phyloP scores from a whole-genome alignment of 768 basidiomycete genomes.

The Boletales sp. region DNA sequence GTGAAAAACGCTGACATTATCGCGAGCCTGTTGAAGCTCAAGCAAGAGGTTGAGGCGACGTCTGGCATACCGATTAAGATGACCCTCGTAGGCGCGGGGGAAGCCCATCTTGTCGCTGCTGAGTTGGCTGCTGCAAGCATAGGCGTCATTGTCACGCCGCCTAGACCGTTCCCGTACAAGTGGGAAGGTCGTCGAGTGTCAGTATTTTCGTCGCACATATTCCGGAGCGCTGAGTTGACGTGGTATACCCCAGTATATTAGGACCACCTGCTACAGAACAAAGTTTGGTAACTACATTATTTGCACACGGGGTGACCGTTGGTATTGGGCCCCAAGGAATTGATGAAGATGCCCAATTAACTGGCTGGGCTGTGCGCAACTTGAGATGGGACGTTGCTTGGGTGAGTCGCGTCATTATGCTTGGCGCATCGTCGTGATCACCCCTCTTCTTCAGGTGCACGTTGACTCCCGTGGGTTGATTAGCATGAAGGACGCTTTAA shows the following conservation, averaged over 20 bases:
- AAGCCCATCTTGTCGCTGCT: slow-evolving; percentile 46
- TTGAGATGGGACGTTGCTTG: slow-evolving; percentile 84
- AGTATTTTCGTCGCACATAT: slow-evolving; percentile 15
- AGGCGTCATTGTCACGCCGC: slow-evolving; percentile 65
- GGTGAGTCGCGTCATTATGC: slow-evolving; percentile 63
- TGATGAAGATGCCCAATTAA: slow-evolving; percentile 62
- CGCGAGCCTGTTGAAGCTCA: slow-evolving; percentile 61
- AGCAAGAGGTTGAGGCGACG: slow-evolving; percentile 45
- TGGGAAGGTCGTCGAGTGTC: slow-evolving; percentile 72
- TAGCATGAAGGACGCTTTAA: slow-evolving; percentile 34
- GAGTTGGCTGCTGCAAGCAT: slow-evolving; percentile 54
- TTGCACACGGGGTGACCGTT: slow-evolving; percentile 60
- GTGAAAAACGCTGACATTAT: slow-evolving; percentile 76
- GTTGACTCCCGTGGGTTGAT: slow-evolving; percentile 39
- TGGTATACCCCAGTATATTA: slow-evolving; percentile 42
- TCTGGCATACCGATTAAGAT: slow-evolving; percentile 33
- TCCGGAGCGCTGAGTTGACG: not conserved
- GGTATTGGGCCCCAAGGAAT: slow-evolving; percentile 46
- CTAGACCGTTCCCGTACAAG: slow-evolving; percentile 56
- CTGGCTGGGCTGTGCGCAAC: slow-evolving; percentile 80
- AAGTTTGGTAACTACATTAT: slow-evolving; percentile 59
- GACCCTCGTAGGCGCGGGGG: slow-evolving; percentile 58
- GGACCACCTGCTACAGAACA: slow-evolving; percentile 69
- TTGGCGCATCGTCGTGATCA: not conserved
- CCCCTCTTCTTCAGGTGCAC: slow-evolving; percentile 24